Evolutionary conservation across 768 basidiomycete species (phyloP), one percentile per base, ranked within the genome.

Genomic region (Russula sp.): DNA sequence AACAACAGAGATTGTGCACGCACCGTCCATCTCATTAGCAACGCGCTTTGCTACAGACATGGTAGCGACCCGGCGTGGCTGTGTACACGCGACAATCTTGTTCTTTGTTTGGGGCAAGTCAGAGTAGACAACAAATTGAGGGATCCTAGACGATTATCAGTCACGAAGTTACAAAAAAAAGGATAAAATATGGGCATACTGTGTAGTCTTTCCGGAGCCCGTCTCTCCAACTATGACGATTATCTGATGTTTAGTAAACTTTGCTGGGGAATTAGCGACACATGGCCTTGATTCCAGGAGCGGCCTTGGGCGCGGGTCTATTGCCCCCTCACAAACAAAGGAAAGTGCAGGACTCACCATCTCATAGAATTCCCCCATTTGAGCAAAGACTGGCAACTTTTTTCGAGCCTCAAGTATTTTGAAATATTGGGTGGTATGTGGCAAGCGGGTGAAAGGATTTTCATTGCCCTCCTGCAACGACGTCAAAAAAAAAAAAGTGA

Each of bases 161-260:
- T n/a, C n/a, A n/a, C n/a, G n/a, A n/a, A n/a, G n/a, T n/a, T n/a
- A n/a, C n/a, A n/a, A n/a, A n/a, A n/a, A n/a, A n/a, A n/a, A n/a
- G n/a, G n/a, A n/a, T n/a, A n/a, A n/a, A n/a, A n/a, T n/a, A n/a
- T n/a, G n/a, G n/a, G n/a, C n/a, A n/a, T 73, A 92, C 89, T 98
- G 94, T 22, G 94, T 96, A 0, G 94, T 97, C 79, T 96, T 98
- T 34, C 94, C 95, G 34, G 92, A 89, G 9, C 94, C 95, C 0
- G 95, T 96, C 79, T 97, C 95, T 70, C 95, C 91, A 63, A 92
- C 89, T 84, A 94, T 88, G 65, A 94, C 83, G 42, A 90, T 87
- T 66, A 97, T 88, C 78, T 96, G 94, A 73, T 92, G 84, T 69
- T 84, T 77, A 60, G 72, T 82, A 76, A 89, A 92, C 86, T 89